Evolutionary conservation across 371 early-diverging fungal genomes (phyloP), one percentile per base, ranked within the genome.

Genomic region (Apophysomyces variabilis): DNA sequence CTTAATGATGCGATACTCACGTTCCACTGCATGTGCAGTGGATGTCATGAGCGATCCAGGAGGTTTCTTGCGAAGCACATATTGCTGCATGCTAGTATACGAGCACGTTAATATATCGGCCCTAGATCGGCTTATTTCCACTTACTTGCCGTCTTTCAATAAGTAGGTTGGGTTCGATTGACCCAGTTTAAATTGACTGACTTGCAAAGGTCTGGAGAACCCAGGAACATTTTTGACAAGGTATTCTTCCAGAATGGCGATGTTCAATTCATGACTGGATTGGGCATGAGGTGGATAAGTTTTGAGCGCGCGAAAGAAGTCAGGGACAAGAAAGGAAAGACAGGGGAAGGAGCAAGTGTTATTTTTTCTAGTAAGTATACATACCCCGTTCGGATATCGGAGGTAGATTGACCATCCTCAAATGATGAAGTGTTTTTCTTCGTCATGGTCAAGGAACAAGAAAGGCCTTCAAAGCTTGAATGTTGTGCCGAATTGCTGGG

Each of bases 91-190:
- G 54, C 86, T 87, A 18, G 16, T 46, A 38, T 26, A n/a, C 5
- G 9, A 26, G n/a, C 9, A 21, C 11, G 21, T 50, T 50, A 16
- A 50, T 50, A 50, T 50, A 16, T 12, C 12, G 18, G 39, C 18
- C 4, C 5, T 41, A 37, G 26, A 14, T 16, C 7, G 21, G 14
- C 45, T 39, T 16, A 21, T 7, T 11, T 12, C 9, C n/a, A 73
- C 83, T 71, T 86, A 90, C 87, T 85, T 88, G 60, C 82, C 83
- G 63, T 90, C 90, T 21, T 79, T 86, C 64, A 93, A 62, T 16
- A 92, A 79, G 68, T 91, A 97, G 7, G 97, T 97, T 5, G 97
- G 97, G 74, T 97, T 97, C 70, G 91, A 91, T 66, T 96, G 96
- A 0, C 97, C 97, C 12, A 92, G 80, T 67, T 88, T 88, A 78